A percentile compares a stretch with the other conserved stretches of the same genome.
Evolutionary conservation across 2,329 filamentous ascomycete species (phyloP).

Genomic region (Neonectria hederae): DNA sequence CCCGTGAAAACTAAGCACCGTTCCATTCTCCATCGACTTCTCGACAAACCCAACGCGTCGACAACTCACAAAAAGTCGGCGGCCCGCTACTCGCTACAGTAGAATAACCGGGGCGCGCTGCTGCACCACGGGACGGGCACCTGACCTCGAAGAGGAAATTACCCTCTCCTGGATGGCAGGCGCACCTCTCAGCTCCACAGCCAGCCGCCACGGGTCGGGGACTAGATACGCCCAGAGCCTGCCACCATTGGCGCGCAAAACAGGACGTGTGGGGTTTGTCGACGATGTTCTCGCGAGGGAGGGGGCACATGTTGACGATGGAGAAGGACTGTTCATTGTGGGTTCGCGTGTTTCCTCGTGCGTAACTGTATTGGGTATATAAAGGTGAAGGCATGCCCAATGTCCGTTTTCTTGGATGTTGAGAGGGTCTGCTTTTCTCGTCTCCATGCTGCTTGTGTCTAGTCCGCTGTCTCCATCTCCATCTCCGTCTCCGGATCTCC

Average conservation of each 20-base stretch:
- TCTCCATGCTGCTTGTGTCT: not conserved
- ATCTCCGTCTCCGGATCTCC: no score
- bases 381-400: not conserved
- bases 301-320: not conserved
- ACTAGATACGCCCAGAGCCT: slow-evolving; percentile 2
- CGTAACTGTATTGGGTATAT: not conserved
- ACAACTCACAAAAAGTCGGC: not conserved
- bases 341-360: not conserved
- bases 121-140: not conserved
- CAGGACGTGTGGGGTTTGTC: not conserved
- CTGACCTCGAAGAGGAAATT: slow-evolving; percentile 28
- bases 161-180: slow-evolving; percentile 24
- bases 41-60: not conserved
- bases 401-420: not conserved
- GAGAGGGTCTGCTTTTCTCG: not conserved
- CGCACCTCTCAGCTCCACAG: slow-evolving; percentile 41
- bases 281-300: not conserved
- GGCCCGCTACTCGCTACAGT: not conserved
- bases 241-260: slow-evolving; percentile 38
- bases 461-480: not conserved
- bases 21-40: not conserved
- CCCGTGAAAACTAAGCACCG: not conserved
- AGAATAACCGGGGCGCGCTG: not conserved
- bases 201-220: slow-evolving; percentile 27
- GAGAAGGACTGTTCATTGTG: not conserved